phyloP scores from a whole-genome alignment of 164 flowering plant genomes.

The Platanus orientalis region DNA sequence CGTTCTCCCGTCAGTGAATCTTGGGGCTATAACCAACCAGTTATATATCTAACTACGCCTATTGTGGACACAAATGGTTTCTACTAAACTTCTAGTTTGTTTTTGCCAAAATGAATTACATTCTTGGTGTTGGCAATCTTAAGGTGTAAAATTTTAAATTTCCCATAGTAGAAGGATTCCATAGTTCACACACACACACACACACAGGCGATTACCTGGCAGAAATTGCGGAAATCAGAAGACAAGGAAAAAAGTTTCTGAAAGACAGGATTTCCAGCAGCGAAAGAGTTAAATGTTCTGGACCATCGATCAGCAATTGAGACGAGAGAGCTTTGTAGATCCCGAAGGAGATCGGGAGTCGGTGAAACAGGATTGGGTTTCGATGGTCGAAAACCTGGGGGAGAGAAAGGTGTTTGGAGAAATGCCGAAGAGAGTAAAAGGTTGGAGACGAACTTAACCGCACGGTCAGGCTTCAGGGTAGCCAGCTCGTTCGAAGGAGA shows the following conservation, averaged over 20 bases:
- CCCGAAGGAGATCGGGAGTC: neutral
- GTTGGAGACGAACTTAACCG: conserved; percentile 2
- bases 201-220: conserved; percentile 36
- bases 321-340: conserved; percentile 21
- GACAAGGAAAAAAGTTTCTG: conserved; percentile 28
- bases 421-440: conserved; percentile 12
- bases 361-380: neutral
- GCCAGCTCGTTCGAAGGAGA: neutral
- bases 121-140: too few relatives aligned
- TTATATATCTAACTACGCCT: too few relatives aligned
- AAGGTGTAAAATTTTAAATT: too few relatives aligned
- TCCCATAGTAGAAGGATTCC: too few relatives aligned
- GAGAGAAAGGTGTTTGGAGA: conserved; percentile 14
- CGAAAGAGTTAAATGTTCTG: conserved; percentile 22
- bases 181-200: too few relatives aligned
- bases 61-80: too few relatives aligned
- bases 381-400: conserved; percentile 2
- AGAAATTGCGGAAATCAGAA: conserved; percentile 27
- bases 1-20: too few relatives aligned
- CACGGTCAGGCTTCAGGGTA: neutral
- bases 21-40: too few relatives aligned
- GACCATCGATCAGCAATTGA: conserved; percentile 32
- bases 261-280: conserved; percentile 38
- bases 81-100: too few relatives aligned
- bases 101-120: too few relatives aligned